phyloP scores from a whole-genome alignment of 176 grass and related monocot genomes.

The Microstegium vimineum region DNA sequence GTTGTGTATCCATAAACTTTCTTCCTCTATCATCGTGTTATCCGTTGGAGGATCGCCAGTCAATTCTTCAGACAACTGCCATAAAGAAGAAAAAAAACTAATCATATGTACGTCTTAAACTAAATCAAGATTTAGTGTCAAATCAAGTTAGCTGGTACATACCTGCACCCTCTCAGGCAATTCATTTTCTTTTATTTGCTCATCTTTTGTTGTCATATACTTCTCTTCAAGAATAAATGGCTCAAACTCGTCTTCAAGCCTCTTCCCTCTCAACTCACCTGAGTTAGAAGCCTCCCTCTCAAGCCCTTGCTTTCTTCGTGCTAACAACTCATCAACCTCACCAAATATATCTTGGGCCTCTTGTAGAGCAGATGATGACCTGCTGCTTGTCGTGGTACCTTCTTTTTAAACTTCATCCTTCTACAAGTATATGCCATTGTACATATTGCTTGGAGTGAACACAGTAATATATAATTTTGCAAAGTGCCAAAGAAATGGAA shows the following conservation, averaged over 20 bases:
- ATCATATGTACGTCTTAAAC: background rate
- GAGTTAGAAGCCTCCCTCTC: constrained; percentile 55
- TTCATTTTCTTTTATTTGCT: constrained; percentile 84
- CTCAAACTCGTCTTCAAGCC: constrained; percentile 93
- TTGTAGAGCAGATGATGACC: too few relatives aligned
- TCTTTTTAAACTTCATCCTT: too few relatives aligned
- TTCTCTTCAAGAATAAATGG: constrained; percentile 95
- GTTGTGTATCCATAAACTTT: constrained; percentile 75
- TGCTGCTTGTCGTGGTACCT: too few relatives aligned
- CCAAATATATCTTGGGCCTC: too few relatives aligned
- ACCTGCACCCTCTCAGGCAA: constrained; percentile 95
- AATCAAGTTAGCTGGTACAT: background rate
- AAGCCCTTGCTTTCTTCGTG: constrained; percentile 62
- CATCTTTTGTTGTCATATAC: constrained; percentile 94
- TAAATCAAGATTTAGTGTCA: background rate
- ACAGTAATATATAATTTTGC: too few relatives aligned
- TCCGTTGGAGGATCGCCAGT: constrained; percentile 64
- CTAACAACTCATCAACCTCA: constrained; percentile 83
- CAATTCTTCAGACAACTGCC: constrained; percentile 72
- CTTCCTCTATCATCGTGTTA: constrained; percentile 59
- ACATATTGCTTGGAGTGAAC: too few relatives aligned
- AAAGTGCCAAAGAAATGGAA: background rate
- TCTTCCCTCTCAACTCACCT: constrained; percentile 47
- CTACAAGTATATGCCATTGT: too few relatives aligned
- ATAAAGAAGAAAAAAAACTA: background rate